Evolutionary conservation across 441 rosid genomes (phyloP).

Genomic region (Adansonia gregorii): DNA sequence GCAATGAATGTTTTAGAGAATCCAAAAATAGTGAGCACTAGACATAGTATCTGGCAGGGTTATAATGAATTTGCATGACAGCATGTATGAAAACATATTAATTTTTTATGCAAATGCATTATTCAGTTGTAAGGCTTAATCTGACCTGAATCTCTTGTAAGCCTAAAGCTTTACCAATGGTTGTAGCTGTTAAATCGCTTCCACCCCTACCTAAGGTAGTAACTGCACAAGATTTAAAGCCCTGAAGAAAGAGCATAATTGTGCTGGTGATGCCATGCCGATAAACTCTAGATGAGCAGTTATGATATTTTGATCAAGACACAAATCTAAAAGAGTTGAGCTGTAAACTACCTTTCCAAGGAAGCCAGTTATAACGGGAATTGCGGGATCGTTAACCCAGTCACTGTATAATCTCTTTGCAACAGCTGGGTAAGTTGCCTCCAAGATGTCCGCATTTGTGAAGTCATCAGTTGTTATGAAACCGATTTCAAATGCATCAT

Average conservation of each 20-base stretch:
- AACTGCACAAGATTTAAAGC: constrained; percentile 85
- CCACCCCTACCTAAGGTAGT: constrained; percentile 95
- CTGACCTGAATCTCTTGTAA: constrained; percentile 89
- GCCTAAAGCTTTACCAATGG: constrained; percentile 88
- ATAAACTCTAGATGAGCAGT: background rate
- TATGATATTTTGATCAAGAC: constrained; percentile 12
- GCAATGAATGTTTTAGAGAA: background rate
- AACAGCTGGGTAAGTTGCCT: constrained; percentile 91
- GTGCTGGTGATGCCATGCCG: background rate
- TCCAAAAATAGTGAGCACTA: background rate
- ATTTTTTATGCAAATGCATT: background rate
- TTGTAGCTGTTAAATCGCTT: constrained; percentile 94
- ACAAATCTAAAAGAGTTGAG: constrained; percentile 22
- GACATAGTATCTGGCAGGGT: background rate
- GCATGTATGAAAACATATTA: background rate
- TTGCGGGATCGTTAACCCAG: constrained; percentile 75
- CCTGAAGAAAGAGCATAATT: constrained; percentile 44
- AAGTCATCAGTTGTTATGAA: constrained; percentile 92
- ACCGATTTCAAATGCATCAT: constrained; percentile 90
- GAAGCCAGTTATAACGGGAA: constrained; percentile 88
- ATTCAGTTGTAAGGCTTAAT: constrained; percentile 1
- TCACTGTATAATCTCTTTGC: constrained; percentile 80
- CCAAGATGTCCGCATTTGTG: constrained; percentile 88
- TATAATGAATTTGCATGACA: background rate
- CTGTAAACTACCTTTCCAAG: constrained; percentile 72